These are phyloP conservation scores for Cordyceps fumosorosea DNA, from an alignment of 2,329 filamentous ascomycete genomes.

Conservation along the genomic window DNA sequence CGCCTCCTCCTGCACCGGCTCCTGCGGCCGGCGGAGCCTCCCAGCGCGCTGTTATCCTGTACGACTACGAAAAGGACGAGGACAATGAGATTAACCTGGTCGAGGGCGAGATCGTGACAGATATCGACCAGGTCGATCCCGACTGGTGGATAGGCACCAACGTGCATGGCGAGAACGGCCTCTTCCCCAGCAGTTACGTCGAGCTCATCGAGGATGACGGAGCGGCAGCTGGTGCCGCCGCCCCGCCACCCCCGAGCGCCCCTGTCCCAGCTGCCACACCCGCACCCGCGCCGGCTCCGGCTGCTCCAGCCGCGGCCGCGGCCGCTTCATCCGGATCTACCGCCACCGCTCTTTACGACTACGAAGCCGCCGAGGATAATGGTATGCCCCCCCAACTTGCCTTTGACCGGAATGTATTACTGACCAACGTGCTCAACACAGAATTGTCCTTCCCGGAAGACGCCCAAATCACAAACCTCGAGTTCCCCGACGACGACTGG, in stretches of 20 bases:
- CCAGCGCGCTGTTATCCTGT: conserved; percentile 73
- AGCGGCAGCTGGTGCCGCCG: conserved; percentile 27
- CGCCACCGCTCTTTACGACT: conserved; percentile 87
- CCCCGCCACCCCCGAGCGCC: conserved; percentile 26
- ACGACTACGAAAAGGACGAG: conserved; percentile 96
- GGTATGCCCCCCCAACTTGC: conserved; percentile 36
- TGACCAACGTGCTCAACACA: conserved; percentile 34
- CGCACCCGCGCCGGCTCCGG: conserved; percentile 24
- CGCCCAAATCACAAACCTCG: conserved; percentile 72
- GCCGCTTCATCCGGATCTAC: conserved; percentile 47
- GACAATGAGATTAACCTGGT: conserved; percentile 90
- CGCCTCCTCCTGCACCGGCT: conserved; percentile 8
- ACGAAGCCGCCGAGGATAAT: conserved; percentile 95
- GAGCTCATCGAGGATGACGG: conserved; percentile 66
- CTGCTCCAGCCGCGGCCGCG: conserved; percentile 17
- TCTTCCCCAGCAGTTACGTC: conserved; percentile 98
- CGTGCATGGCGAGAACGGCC: conserved; percentile 69
- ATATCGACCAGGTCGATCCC: conserved; percentile 95
- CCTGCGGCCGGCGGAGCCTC: conserved; percentile 17
- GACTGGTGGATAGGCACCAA: conserved; percentile 99
- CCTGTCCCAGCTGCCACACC: conserved; percentile 31
- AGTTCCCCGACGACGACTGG: conserved; percentile 98
- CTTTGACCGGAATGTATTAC: conserved; percentile 6
- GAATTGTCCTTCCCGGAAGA: conserved; percentile 81
- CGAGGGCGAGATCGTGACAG: conserved; percentile 80